phyloP scores from a whole-genome alignment of 2,329 filamentous ascomycete species.

The Aspergillus neoniger region DNA sequence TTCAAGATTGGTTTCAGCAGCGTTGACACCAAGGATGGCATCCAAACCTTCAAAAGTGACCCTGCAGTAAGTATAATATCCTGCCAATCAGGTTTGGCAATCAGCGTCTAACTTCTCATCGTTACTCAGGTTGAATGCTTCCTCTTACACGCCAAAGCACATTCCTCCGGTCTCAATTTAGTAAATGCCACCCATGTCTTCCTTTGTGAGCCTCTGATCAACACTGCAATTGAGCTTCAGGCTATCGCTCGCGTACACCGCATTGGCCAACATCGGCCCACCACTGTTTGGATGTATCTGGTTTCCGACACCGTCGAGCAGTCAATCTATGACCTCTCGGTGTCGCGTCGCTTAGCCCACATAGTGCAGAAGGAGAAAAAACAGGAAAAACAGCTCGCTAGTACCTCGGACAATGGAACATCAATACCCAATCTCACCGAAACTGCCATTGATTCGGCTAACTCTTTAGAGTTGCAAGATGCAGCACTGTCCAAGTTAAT shows the following conservation, averaged over 20 bases:
- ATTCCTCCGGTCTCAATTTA: constrained; percentile 85
- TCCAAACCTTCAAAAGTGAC: constrained; percentile 75
- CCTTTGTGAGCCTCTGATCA: constrained; percentile 88
- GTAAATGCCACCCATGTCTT: constrained; percentile 94
- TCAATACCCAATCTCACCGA: constrained; percentile 44
- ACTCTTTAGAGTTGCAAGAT: constrained; percentile 78
- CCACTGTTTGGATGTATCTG: constrained; percentile 93
- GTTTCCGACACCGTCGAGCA: constrained; percentile 90
- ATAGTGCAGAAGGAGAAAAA: constrained; percentile 56
- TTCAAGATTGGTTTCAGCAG: constrained; percentile 74
- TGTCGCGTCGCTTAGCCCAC: constrained; percentile 75
- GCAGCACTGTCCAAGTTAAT: constrained; percentile 71
- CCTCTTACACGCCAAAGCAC: constrained; percentile 82
- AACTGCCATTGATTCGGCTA: constrained; percentile 76
- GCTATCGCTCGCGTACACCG: constrained; percentile 93
- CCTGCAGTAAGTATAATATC: constrained; percentile 47
- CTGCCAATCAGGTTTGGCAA: neutral
- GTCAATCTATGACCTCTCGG: constrained; percentile 84
- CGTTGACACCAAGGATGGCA: constrained; percentile 69
- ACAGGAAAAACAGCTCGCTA: constrained; percentile 22
- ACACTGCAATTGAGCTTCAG: constrained; percentile 90
- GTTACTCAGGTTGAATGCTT: constrained; percentile 69
- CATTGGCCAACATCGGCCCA: constrained; percentile 84
- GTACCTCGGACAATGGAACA: constrained; percentile 8
- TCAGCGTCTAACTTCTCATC: constrained; percentile 20